Evolutionary conservation across 1,284 basidiomycete genomes (phyloP), one percentile per base, ranked within the genome.

Genomic region (Termitomyces sp.): DNA sequence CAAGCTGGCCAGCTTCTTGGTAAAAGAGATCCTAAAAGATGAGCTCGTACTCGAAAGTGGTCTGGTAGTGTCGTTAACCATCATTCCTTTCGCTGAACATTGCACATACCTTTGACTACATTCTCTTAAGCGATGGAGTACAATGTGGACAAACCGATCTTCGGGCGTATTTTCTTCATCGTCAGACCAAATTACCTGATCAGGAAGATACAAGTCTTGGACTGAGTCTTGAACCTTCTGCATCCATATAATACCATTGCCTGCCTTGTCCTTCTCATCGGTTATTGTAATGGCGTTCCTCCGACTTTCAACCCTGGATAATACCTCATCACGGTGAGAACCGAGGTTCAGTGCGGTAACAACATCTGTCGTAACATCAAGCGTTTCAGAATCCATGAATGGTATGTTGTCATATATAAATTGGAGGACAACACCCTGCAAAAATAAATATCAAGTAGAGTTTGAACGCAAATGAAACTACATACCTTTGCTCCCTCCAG

Each of bases 101-200:
- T 19, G 24, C 14, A 54, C 49, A 53, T 41, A 80, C 81, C 71
- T 71, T 42, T 73, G 69, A 57, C 74, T 77, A 52, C 69, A 67
- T 4, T 57, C 62, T 43, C 64, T 65, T 10, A 80, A 59, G 34
- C 72, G 69, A 24, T 68, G 61, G 0, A 80, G 56, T 11, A 72
- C 71, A 38, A 69, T 65, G 34, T 64, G 59, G 21, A 65, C 61
- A 40, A 72, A 75, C 13, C 65, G 57, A 8, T 60, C 56, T 49
- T 77, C 72, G 0, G 67, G 52, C 16, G 73, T 60, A 14, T 62
- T 58, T 34, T 68, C 65, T 39, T 77, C 74, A 41, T 75, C 72
- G 21, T 73, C 72, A 68, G 75, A 76, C 79, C 78, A 81, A 9
- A 68, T 60, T 6, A 76, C 59, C 3, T 71, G 64, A 42, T 72